These are phyloP conservation scores for Pichia sp. DNA, from an alignment of 1,139 yeast species.

Conservation along the genomic window DNA sequence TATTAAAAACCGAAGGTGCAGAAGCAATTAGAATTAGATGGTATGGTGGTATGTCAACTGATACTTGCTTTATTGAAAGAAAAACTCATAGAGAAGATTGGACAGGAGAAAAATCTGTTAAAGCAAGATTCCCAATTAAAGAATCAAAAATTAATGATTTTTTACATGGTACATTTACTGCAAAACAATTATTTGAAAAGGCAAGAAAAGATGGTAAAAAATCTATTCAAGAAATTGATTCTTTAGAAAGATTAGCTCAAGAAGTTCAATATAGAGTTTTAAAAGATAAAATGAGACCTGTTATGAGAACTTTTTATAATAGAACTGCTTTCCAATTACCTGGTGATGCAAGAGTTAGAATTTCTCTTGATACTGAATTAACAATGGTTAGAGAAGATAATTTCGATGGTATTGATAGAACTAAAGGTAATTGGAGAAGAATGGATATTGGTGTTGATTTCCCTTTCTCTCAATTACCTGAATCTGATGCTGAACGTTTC, in stretches of 20 bases:
- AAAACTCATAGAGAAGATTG: constrained; percentile 98
- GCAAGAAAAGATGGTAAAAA: constrained; percentile 91
- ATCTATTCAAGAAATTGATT: constrained; percentile 78
- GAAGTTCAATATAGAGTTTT: constrained; percentile 88
- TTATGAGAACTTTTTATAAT: constrained; percentile 90
- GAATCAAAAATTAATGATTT: constrained; percentile 86
- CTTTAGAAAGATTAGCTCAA: constrained; percentile 81
- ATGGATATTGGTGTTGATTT: constrained; percentile 97
- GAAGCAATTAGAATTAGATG: constrained; percentile 97
- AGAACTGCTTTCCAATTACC: constrained; percentile 98
- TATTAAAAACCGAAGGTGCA: constrained; percentile 96
- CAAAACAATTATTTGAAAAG: constrained; percentile 84
- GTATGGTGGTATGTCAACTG: constrained; percentile 97
- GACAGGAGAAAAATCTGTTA: constrained; percentile 98
- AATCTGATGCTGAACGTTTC: constrained; percentile 80
- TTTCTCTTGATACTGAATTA: constrained; percentile 91
- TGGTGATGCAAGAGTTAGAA: constrained; percentile 97
- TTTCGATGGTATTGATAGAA: constrained; percentile 87
- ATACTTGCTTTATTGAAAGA: constrained; percentile 90
- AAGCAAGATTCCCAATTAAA: constrained; percentile 88
- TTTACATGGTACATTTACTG: constrained; percentile 76
- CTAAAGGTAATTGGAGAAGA: constrained; percentile 93
- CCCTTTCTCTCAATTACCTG: constrained; percentile 84
- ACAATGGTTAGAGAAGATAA: constrained; percentile 96
- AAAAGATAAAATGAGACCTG: constrained; percentile 83